A percentile compares a stretch with the other conserved stretches of the same genome.
These are phyloP conservation scores for Garcia nutans DNA, from an alignment of 345 rosid species.

Conservation along the genomic window DNA sequence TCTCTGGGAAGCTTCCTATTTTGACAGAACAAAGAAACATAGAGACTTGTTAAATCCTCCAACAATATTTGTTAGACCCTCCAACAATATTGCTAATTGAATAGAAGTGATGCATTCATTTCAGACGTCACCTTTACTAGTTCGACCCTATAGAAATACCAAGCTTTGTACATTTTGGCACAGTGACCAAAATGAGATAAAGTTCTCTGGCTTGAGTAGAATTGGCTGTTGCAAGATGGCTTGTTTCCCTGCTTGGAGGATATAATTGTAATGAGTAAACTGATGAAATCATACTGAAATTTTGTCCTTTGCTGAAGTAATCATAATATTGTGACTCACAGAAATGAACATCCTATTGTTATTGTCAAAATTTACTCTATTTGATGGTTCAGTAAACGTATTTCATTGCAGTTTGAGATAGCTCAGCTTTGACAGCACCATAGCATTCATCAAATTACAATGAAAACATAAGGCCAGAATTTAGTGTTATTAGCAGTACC, in stretches of 20 bases:
- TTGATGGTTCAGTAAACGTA: background rate
- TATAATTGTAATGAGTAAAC: slow-evolving; percentile 8
- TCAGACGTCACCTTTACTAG: slow-evolving; percentile 50
- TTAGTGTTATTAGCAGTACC: background rate
- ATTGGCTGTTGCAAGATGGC: slow-evolving; percentile 58
- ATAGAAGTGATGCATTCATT: background rate
- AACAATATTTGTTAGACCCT: slow-evolving; percentile 19
- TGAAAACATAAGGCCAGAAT: background rate
- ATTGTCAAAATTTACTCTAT: background rate
- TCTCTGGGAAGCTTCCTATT: slow-evolving; percentile 58
- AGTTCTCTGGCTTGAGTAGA: slow-evolving; percentile 54
- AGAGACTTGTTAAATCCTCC: slow-evolving; percentile 17
- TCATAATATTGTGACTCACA: background rate
- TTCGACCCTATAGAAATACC: slow-evolving; percentile 65
- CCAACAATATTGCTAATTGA: background rate
- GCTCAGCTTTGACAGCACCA: background rate
- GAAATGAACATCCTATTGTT: background rate
- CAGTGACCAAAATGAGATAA: slow-evolving; percentile 61
- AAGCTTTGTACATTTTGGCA: slow-evolving; percentile 62
- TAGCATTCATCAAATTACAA: background rate
- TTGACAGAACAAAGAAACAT: background rate
- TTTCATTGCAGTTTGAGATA: background rate
- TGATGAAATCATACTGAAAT: slow-evolving; percentile 7
- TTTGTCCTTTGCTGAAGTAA: background rate
- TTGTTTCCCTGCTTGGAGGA: slow-evolving; percentile 54